Evolutionary conservation across 2,329 filamentous ascomycete genomes (phyloP).

Genomic region (Didymella pomorum): DNA sequence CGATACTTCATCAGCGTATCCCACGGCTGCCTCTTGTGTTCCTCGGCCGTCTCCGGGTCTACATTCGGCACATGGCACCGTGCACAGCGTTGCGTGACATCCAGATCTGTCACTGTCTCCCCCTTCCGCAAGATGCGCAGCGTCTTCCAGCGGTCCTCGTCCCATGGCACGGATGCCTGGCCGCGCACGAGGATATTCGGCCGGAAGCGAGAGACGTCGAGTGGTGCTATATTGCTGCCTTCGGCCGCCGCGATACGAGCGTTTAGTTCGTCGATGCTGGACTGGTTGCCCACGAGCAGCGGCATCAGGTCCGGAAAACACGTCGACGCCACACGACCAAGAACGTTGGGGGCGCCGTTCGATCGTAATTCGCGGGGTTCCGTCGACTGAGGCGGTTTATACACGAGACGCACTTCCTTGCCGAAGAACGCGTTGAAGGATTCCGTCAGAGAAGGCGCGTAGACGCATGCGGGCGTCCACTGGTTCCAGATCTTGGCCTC

Average conservation of each 20-base stretch:
- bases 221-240: conserved; percentile 52
- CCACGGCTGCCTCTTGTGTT: conserved; percentile 68
- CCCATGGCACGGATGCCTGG: conserved; percentile 60
- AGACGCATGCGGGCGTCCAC: conserved; percentile 65
- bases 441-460: conserved; percentile 59
- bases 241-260: conserved; percentile 56
- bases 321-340: conserved; percentile 63
- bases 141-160: conserved; percentile 70
- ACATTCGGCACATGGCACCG: conserved; percentile 71
- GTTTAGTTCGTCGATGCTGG: conserved; percentile 67
- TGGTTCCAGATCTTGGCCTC: conserved; percentile 66
- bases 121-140: conserved; percentile 54
- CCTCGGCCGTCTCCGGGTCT: conserved; percentile 67
- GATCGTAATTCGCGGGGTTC: conserved; percentile 62
- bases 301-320: conserved; percentile 69
- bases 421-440: conserved; percentile 65
- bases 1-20: conserved; percentile 68
- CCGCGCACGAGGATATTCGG: conserved; percentile 70
- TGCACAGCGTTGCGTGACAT: conserved; percentile 67
- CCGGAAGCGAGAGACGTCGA: conserved; percentile 65
- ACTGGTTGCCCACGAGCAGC: conserved; percentile 63
- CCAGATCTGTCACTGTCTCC: conserved; percentile 50
- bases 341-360: conserved; percentile 62
- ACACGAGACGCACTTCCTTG: conserved; percentile 65
- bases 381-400: conserved; percentile 62